Percentiles rank a stretch among this genome's conserved stretches.
These are phyloP conservation scores for Globisporangium carolinianum DNA, from an alignment of 352 stramenopile genomes.

Conservation along the genomic window DNA sequence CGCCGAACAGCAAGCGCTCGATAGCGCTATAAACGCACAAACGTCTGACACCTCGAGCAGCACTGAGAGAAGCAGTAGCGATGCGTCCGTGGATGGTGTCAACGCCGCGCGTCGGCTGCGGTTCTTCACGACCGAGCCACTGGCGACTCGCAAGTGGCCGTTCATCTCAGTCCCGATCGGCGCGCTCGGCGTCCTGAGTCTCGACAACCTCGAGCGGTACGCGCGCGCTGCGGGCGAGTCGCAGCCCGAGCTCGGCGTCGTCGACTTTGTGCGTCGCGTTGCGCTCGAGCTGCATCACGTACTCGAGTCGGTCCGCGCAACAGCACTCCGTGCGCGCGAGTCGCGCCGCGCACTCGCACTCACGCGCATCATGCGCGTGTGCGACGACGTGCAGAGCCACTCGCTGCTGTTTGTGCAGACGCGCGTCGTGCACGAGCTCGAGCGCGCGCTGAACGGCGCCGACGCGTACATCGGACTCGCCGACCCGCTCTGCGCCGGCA, in stretches of 20 bases:
- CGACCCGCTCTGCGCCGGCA: slow-evolving; percentile 35
- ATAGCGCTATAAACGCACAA: neutral
- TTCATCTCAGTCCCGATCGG: slow-evolving; percentile 61
- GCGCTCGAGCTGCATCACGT: slow-evolving; percentile 14
- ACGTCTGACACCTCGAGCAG: too few species aligned
- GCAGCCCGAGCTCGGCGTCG: slow-evolving; percentile 63
- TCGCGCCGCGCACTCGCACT: slow-evolving; percentile 30
- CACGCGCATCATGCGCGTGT: slow-evolving; percentile 38
- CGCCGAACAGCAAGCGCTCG: neutral
- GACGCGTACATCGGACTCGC: slow-evolving; percentile 61
- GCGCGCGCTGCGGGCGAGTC: slow-evolving; percentile 23
- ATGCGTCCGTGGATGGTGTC: neutral
- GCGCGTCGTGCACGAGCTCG: slow-evolving; percentile 43
- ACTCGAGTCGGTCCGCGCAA: slow-evolving; percentile 9
- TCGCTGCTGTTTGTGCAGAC: slow-evolving; percentile 32
- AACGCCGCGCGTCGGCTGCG: slow-evolving; percentile 20
- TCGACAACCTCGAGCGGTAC: slow-evolving; percentile 63
- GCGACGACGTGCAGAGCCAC: slow-evolving; percentile 28
- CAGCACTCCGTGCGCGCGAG: slow-evolving; percentile 2
- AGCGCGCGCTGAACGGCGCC: slow-evolving; percentile 46
- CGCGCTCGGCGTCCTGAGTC: slow-evolving; percentile 32
- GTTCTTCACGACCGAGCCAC: slow-evolving; percentile 25
- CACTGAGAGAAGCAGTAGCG: too few species aligned
- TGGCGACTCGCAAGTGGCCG: slow-evolving; percentile 31
- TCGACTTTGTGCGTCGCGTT: slow-evolving; percentile 64